Evolutionary conservation across 306 rosid species (phyloP).

Genomic region (Medicago lupulina): DNA sequence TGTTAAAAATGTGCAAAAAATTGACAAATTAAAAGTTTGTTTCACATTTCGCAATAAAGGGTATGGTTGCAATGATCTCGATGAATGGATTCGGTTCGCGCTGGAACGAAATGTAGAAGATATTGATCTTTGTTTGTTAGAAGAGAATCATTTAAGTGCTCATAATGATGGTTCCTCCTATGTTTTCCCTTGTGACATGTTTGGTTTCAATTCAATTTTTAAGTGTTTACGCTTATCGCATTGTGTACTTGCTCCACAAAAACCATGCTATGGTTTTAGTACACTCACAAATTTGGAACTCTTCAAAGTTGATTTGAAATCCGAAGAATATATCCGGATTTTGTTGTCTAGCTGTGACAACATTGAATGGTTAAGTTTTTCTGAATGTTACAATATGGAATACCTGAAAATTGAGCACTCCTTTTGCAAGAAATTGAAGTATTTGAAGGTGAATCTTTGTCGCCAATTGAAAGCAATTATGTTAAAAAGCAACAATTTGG

Average conservation of each 20-base stretch:
- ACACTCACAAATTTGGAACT: slow-evolving; percentile 38
- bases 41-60: slow-evolving; percentile 38
- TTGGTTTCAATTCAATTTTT: slow-evolving; percentile 3
- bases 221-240: slow-evolving; percentile 41
- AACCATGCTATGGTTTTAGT: slow-evolving; percentile 5
- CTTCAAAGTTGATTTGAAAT: slow-evolving; percentile 39
- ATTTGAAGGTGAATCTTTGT: slow-evolving; percentile 46
- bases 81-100: slow-evolving; percentile 41
- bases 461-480: slow-evolving; percentile 23
- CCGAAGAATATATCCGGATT: neutral
- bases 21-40: slow-evolving; percentile 25
- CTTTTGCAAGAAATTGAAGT: slow-evolving; percentile 42
- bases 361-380: slow-evolving; percentile 39
- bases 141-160: slow-evolving; percentile 26
- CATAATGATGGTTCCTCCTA: slow-evolving; percentile 9
- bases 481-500: slow-evolving; percentile 30
- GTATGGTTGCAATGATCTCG: slow-evolving; percentile 10
- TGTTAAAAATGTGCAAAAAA: slow-evolving; percentile 21
- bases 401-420: slow-evolving; percentile 29
- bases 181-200: slow-evolving; percentile 45
- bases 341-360: slow-evolving; percentile 36
- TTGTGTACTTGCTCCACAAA: slow-evolving; percentile 42
- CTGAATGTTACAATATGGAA: slow-evolving; percentile 31
- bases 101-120: slow-evolving; percentile 36
- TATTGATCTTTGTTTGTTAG: slow-evolving; percentile 48